Evolutionary conservation across 2,329 filamentous ascomycete species (phyloP), one percentile per base, ranked within the genome.

Genomic region (Stemphylium lycopersici): DNA sequence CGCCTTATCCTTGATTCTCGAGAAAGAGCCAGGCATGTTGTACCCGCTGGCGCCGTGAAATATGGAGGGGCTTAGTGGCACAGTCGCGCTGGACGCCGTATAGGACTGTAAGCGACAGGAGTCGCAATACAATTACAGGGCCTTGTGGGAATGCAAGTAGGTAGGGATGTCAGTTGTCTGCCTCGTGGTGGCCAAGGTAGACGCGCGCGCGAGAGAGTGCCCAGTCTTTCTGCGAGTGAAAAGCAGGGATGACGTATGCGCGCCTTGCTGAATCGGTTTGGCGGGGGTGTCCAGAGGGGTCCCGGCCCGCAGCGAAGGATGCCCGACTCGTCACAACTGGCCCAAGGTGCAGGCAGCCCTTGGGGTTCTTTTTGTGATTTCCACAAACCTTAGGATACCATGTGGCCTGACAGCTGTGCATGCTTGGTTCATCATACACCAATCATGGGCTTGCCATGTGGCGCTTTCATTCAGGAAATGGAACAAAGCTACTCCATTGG

Each of bases 1-100:
- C 50, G 69, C 68, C 37, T 66, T 61, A 41, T 71, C 65, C 36
- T 62, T 54, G 15, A 71, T 55, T 42, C 62, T 61, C 32, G 64
- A 67, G 40, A 67, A 58, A 20, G 62, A 58, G 20, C 57, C 58
- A 29, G 58, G 61, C 63, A 66, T 68, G 51, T 41, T 48, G 53
- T 24, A 49, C 22, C 29, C n/a, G 20, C 40, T 55, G 45, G 22
- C 41, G 26, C 36, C 39, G 48, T 48, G 26, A 26, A 16, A 34
- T 33, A 16, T 24, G 3, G 22, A 29, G 52, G 42, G 39, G 43
- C 15, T 20, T 24, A 41, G 42, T 41, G 41, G 46, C 40, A 43
- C 40, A 33, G 47, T 32, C 26, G 48, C 38, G 37, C 29, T 45
- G 38, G 24, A 39, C 22, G 37, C 33, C 38, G 15, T 33, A 22